A percentile compares a stretch with the other conserved stretches of the same genome.
Evolutionary conservation across 2,329 filamentous ascomycete genomes (phyloP).

Genomic region (Microdochium trichocladiopsis): DNA sequence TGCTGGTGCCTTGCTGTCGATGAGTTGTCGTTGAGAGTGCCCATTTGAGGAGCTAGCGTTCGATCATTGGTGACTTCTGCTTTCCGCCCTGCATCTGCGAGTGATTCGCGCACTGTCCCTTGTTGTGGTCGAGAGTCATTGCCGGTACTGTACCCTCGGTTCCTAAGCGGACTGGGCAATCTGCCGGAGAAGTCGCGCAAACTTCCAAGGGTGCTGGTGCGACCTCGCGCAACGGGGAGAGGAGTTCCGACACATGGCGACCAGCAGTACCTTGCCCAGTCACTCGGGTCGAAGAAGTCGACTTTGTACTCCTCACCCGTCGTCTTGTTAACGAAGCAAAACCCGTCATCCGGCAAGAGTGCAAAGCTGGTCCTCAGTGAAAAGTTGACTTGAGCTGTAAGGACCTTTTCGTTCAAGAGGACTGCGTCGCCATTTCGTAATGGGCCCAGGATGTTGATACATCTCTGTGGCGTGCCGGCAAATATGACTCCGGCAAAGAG

Average conservation of each 20-base stretch:
- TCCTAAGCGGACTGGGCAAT: slow-evolving; percentile 35
- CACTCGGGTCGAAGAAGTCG: slow-evolving; percentile 74
- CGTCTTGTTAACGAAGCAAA: slow-evolving; percentile 77
- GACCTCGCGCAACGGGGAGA: slow-evolving; percentile 47
- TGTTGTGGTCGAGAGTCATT: slow-evolving; percentile 12
- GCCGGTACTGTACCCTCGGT: slow-evolving; percentile 32
- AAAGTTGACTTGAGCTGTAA: slow-evolving; percentile 92
- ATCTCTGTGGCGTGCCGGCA: slow-evolving; percentile 76
- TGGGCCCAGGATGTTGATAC: slow-evolving; percentile 86
- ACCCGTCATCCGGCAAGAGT: slow-evolving; percentile 78
- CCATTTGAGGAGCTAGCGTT: slow-evolving; percentile 40
- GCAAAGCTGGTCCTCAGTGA: slow-evolving; percentile 80
- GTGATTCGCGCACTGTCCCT: slow-evolving; percentile 10
- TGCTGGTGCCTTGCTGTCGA: slow-evolving; percentile 16
- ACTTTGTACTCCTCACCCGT: slow-evolving; percentile 75
- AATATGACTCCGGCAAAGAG: slow-evolving; percentile 83
- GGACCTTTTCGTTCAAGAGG: slow-evolving; percentile 77
- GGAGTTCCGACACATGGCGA: slow-evolving; percentile 70
- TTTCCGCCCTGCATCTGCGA: slow-evolving; percentile 17
- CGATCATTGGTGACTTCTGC: slow-evolving; percentile 24
- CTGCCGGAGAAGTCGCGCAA: slow-evolving; percentile 37
- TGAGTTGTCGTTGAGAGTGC: slow-evolving; percentile 18
- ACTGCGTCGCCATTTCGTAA: slow-evolving; percentile 90
- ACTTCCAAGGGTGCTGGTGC: slow-evolving; percentile 31
- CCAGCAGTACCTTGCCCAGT: slow-evolving; percentile 72